Evolutionary conservation across 2,329 filamentous ascomycete genomes (phyloP).

Genomic region (Seiridium unicorne): DNA sequence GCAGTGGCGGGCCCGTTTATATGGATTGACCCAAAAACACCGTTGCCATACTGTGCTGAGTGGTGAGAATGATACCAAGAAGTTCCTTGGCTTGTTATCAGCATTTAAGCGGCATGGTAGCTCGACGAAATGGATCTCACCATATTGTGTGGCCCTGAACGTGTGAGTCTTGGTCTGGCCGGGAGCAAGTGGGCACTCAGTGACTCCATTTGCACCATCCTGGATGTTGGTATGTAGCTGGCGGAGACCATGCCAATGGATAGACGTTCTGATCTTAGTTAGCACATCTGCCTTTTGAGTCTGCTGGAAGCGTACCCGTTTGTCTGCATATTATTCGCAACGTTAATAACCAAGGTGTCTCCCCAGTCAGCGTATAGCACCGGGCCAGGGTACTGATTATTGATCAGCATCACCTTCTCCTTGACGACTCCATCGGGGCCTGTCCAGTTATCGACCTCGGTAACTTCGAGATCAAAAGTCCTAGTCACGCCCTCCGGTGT

Average conservation of each 20-base stretch:
- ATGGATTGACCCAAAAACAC: slow-evolving; percentile 49
- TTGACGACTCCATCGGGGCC: slow-evolving; percentile 21
- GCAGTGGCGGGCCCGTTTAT: slow-evolving; percentile 47
- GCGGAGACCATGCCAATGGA: slow-evolving; percentile 49
- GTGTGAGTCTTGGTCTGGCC: slow-evolving; percentile 30
- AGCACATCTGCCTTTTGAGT: neutral
- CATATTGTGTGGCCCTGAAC: slow-evolving; percentile 32
- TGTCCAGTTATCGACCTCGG: slow-evolving; percentile 18
- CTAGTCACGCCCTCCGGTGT: slow-evolving; percentile 19
- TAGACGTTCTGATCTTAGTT: slow-evolving; percentile 25
- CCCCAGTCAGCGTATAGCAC: slow-evolving; percentile 37
- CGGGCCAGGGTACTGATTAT: neutral
- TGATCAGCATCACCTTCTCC: slow-evolving; percentile 34
- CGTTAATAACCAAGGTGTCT: slow-evolving; percentile 47
- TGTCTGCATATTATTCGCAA: slow-evolving; percentile 52
- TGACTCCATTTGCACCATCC: slow-evolving; percentile 42
- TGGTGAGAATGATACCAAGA: slow-evolving; percentile 49
- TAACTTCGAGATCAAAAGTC: slow-evolving; percentile 26
- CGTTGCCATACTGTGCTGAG: slow-evolving; percentile 49
- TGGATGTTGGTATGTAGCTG: slow-evolving; percentile 39
- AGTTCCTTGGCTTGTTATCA: neutral
- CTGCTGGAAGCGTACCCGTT: slow-evolving; percentile 17
- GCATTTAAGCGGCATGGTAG: neutral
- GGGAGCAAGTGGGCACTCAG: slow-evolving; percentile 39
- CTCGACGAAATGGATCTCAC: slow-evolving; percentile 18